Evolutionary conservation across 345 rosid species (phyloP).

Genomic region (Pistacia vera): DNA sequence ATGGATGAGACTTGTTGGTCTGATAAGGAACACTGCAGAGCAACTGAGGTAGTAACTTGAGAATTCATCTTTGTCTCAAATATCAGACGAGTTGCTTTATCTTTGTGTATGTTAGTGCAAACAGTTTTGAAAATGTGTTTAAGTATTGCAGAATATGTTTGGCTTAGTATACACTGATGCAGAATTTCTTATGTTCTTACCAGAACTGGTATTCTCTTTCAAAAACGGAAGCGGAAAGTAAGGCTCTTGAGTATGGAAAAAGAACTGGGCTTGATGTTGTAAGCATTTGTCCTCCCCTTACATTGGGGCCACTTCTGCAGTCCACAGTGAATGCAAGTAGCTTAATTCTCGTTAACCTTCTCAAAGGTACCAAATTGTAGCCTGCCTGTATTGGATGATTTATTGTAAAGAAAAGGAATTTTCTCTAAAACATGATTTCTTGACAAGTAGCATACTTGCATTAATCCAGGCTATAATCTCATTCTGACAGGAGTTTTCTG

Average conservation of each 20-base stretch:
- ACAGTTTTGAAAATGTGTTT: background rate
- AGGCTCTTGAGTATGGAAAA: conserved; percentile 65
- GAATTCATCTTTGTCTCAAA: background rate
- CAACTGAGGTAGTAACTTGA: conserved; percentile 37
- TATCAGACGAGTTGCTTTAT: background rate
- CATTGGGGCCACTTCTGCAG: conserved; percentile 64
- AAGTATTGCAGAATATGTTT: too few species aligned
- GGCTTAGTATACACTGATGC: background rate
- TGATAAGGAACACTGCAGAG: conserved; percentile 49
- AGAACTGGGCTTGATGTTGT: conserved; percentile 57
- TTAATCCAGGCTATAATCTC: too few species aligned
- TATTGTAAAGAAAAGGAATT: too few species aligned
- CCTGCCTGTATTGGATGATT: too few species aligned
- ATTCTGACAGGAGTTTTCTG: too few species aligned
- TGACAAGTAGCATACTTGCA: too few species aligned
- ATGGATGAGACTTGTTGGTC: conserved; percentile 74
- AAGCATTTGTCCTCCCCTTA: conserved; percentile 51
- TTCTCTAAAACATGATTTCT: too few species aligned
- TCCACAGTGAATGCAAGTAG: conserved; percentile 56
- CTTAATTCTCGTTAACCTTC: conserved; percentile 43
- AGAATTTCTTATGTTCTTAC: conserved; percentile 1
- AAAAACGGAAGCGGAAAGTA: conserved; percentile 71
- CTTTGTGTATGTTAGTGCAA: too few species aligned
- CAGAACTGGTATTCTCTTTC: conserved; percentile 77
- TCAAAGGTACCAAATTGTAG: conserved; percentile 49